Conservation (phyloP, 192 early-diverging fungal genomes). For the Dispira simplex region DNA sequence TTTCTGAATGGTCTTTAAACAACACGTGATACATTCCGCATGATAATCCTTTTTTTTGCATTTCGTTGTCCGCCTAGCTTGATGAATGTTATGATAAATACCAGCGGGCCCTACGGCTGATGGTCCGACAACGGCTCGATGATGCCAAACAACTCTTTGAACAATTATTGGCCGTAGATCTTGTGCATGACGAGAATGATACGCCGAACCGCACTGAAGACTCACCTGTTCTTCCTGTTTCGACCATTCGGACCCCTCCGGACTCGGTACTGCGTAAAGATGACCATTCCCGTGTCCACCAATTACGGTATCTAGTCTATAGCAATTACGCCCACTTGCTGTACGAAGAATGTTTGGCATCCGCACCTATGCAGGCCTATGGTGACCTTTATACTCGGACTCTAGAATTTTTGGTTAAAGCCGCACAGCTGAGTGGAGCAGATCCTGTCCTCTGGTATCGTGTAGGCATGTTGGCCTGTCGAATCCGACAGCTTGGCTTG, state of each 20-base stretch:
- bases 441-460: slow-evolving; percentile 6
- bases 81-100: slow-evolving; percentile 5
- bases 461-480: not conserved
- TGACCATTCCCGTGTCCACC: not conserved
- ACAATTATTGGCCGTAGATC: not conserved
- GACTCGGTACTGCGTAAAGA: not conserved
- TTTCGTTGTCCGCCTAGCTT: not conserved
- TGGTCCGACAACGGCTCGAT: not conserved
- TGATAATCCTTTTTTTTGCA: not conserved
- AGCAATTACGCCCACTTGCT: not conserved
- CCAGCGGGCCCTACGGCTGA: slow-evolving; percentile 8
- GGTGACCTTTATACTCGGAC: not conserved
- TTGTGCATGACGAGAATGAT: not conserved
- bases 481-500: not conserved
- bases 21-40: not conserved
- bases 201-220: not conserved
- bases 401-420: not conserved
- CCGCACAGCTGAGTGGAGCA: not conserved
- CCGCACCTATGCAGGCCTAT: not conserved
- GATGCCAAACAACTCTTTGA: slow-evolving; percentile 8
- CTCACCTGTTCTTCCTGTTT: too few species aligned
- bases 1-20: too few species aligned
- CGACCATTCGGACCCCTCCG: not conserved
- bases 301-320: not conserved
- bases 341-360: not conserved